These are phyloP conservation scores for Fusarium continuum DNA, from an alignment of 2,329 filamentous ascomycete species.

Conservation along the genomic window DNA sequence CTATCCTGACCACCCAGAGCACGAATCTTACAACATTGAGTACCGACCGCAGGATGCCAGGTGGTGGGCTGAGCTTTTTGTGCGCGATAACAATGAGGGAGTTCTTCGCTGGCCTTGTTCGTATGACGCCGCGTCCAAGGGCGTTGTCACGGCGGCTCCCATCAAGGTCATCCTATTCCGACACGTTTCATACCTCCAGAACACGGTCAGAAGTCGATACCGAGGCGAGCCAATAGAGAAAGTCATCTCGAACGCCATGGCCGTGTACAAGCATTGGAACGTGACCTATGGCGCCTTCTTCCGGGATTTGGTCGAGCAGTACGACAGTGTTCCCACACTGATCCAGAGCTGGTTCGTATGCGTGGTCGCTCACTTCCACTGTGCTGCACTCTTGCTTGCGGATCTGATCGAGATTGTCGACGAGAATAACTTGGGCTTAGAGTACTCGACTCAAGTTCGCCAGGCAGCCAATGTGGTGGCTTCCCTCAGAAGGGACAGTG, in stretches of 20 bases:
- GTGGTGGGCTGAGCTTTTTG: slow-evolving; percentile 49
- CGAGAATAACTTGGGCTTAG: slow-evolving; percentile 44
- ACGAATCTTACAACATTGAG: slow-evolving; percentile 32
- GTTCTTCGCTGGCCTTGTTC: slow-evolving; percentile 62
- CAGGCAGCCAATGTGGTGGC: slow-evolving; percentile 47
- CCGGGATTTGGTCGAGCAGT: slow-evolving; percentile 59
- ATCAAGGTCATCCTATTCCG: slow-evolving; percentile 69
- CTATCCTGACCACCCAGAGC: slow-evolving; percentile 34
- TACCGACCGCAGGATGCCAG: slow-evolving; percentile 41
- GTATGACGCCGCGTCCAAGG: slow-evolving; percentile 59
- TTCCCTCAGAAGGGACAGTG: slow-evolving; percentile 55
- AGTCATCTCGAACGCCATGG: slow-evolving; percentile 56
- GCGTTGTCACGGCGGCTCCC: slow-evolving; percentile 62
- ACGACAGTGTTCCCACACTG: slow-evolving; percentile 59
- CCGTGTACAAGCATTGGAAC: slow-evolving; percentile 66
- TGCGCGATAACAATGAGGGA: slow-evolving; percentile 42
- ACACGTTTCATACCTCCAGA: slow-evolving; percentile 64
- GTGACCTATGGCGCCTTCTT: slow-evolving; percentile 61
- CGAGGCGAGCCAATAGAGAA: slow-evolving; percentile 55
- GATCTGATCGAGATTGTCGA: slow-evolving; percentile 64
- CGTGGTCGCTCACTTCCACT: slow-evolving; percentile 66
- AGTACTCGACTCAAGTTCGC: slow-evolving; percentile 42
- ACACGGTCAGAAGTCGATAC: slow-evolving; percentile 54
- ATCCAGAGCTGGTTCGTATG: slow-evolving; percentile 69
- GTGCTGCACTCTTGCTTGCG: slow-evolving; percentile 63